Conservation (phyloP, 176 grass and related monocot species). For the Triticum dicoccoides region DNA sequence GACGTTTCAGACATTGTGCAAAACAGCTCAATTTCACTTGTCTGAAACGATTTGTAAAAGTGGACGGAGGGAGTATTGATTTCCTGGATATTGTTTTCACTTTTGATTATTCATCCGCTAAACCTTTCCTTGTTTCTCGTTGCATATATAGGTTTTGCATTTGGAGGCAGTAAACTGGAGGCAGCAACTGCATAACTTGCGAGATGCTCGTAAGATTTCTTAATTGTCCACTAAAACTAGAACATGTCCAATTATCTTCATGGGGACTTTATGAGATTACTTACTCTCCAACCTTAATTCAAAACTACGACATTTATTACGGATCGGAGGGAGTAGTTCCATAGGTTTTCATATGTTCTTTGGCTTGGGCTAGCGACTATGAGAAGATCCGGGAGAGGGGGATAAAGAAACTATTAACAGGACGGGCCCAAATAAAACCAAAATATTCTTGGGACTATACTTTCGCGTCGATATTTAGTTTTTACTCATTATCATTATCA, state of each 20-base stretch:
- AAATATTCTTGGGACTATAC: neutral
- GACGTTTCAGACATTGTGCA: no score
- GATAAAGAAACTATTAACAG: neutral
- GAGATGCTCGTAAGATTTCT: slow-evolving; percentile 46
- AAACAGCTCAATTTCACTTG: no score
- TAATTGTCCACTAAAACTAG: neutral
- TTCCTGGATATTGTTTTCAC: neutral
- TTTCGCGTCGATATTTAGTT: neutral
- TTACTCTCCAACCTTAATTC: neutral
- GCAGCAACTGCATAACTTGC: slow-evolving; percentile 57
- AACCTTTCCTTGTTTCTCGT: neutral
- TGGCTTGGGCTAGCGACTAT: neutral
- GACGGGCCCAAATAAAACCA: neutral
- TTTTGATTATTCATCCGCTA: neutral
- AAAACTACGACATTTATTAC: no score
- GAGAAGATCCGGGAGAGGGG: neutral
- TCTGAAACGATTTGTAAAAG: no score
- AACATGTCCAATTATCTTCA: neutral
- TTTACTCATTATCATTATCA: neutral
- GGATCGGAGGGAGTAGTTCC: neutral
- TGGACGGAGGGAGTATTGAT: neutral
- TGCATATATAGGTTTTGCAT: slow-evolving; percentile 40
- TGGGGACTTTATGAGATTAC: neutral
- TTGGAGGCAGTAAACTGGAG: slow-evolving; percentile 45
- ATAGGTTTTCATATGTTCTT: slow-evolving; percentile 2